Evolutionary conservation across 441 rosid species (phyloP).

Genomic region (Pelargonium cotyledonis): DNA sequence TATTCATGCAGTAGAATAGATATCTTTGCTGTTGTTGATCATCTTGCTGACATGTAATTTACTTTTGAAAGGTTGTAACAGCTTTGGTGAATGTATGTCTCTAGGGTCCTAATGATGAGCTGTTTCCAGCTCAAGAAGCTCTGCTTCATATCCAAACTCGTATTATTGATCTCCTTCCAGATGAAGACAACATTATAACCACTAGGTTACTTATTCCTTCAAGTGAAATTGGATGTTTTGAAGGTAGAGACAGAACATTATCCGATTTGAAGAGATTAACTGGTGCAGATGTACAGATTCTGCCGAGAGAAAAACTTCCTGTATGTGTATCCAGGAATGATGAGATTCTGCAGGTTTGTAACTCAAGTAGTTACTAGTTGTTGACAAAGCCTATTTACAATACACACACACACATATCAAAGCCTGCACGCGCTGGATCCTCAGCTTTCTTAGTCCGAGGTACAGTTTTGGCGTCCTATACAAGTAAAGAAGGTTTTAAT

Average conservation of each 20-base stretch:
- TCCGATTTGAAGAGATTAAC: constrained; percentile 63
- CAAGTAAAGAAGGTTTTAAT: constrained; percentile 4
- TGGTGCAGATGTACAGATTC: constrained; percentile 66
- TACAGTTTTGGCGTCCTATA: constrained; percentile 4
- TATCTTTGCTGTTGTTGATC: neutral
- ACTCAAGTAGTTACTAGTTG: constrained; percentile 10
- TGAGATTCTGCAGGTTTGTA: constrained; percentile 78
- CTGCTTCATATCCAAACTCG: constrained; percentile 87
- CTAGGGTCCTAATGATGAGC: constrained; percentile 87
- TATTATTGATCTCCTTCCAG: constrained; percentile 64
- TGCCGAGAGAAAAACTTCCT: constrained; percentile 63
- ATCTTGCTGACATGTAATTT: constrained; percentile 2
- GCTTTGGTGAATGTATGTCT: constrained; percentile 16
- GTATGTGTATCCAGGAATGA: constrained; percentile 47
- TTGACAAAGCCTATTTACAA: constrained; percentile 5
- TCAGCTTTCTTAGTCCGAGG: neutral
- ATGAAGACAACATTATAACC: constrained; percentile 66
- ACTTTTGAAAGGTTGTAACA: constrained; percentile 17
- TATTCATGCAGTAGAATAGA: no score
- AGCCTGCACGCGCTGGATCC: constrained; percentile 9
- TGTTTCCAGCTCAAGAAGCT: constrained; percentile 98
- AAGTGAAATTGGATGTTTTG: constrained; percentile 66
- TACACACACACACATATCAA: no score
- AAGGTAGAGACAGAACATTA: constrained; percentile 74
- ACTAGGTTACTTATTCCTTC: constrained; percentile 70